These are phyloP conservation scores for Chaetomiaceae sp. DNA, from an alignment of 2,329 filamentous ascomycete species.

Conservation along the genomic window DNA sequence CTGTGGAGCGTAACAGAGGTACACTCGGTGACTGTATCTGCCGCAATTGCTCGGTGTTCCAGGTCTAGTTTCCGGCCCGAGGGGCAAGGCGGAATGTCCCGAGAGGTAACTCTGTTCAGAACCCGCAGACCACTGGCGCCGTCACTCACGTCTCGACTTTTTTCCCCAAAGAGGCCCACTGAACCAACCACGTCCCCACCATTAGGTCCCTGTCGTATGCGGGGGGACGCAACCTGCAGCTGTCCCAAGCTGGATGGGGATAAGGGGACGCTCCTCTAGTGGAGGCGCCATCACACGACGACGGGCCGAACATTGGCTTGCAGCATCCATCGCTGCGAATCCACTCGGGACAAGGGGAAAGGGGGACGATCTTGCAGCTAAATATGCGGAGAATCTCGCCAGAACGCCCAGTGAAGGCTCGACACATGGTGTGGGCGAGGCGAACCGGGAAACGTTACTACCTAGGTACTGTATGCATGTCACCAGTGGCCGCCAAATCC, in stretches of 20 bases:
- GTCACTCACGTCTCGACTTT: constrained; percentile 12
- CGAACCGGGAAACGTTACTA: no score
- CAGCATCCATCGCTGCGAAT: constrained; percentile 2
- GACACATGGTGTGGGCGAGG: constrained; percentile 8
- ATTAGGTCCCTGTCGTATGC: constrained; percentile 11
- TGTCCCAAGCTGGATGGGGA: constrained; percentile 13
- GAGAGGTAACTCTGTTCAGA: no score
- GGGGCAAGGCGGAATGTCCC: background rate
- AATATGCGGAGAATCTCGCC: constrained; percentile 10
- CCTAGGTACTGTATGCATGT: constrained; percentile 19
- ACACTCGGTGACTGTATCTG: background rate
- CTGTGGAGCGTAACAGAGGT: no score
- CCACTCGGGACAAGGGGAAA: background rate
- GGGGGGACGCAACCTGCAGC: constrained; percentile 16
- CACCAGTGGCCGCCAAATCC: constrained; percentile 6
- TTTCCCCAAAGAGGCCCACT: constrained; percentile 5
- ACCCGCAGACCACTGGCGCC: constrained; percentile 1
- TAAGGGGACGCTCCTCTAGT: background rate
- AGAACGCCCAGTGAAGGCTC: constrained; percentile 8
- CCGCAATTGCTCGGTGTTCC: background rate
- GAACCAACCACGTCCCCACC: constrained; percentile 14
- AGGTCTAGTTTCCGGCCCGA: background rate
- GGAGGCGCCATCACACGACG: constrained; percentile 15
- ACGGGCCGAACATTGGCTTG: constrained; percentile 16
- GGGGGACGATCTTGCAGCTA: constrained; percentile 10